Percentiles rank a stretch among this genome's conserved stretches.
These are phyloP conservation scores for Starmerella davenportii DNA, from an alignment of 805 yeast genomes.

Conservation along the genomic window DNA sequence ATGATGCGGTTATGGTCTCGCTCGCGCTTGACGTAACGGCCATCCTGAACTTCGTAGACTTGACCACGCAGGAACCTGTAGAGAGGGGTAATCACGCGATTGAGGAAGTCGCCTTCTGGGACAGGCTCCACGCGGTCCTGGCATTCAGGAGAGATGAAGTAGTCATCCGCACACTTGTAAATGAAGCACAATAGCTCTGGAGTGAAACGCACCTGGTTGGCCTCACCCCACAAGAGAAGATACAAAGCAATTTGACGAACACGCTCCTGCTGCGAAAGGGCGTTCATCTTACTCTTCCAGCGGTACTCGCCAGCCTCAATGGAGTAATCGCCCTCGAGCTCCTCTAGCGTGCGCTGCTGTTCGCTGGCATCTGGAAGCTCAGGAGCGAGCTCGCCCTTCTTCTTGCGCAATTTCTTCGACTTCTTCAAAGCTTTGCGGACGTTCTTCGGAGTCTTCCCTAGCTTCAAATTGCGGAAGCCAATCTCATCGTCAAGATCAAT, in stretches of 20 bases:
- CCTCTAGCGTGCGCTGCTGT: slow-evolving; percentile 42
- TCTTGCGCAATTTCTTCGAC: slow-evolving; percentile 26
- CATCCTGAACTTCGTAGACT: slow-evolving; percentile 40
- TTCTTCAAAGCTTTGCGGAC: slow-evolving; percentile 32
- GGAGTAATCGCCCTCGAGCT: slow-evolving; percentile 48
- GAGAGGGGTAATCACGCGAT: slow-evolving; percentile 81
- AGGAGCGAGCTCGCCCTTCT: slow-evolving; percentile 24
- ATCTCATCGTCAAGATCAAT: slow-evolving; percentile 54
- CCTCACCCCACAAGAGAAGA: slow-evolving; percentile 58
- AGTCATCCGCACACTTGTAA: slow-evolving; percentile 87
- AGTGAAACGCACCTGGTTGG: slow-evolving; percentile 77
- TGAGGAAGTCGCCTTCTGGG: slow-evolving; percentile 59
- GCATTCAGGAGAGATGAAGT: slow-evolving; percentile 73
- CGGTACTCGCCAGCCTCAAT: slow-evolving; percentile 65
- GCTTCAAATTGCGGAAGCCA: slow-evolving; percentile 39
- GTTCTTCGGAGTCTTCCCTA: slow-evolving; percentile 31
- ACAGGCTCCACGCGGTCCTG: slow-evolving; percentile 41
- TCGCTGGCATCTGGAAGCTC: slow-evolving; percentile 22
- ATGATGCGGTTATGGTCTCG: slow-evolving; percentile 45
- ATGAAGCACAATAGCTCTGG: slow-evolving; percentile 81
- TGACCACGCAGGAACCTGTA: slow-evolving; percentile 53
- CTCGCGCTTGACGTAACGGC: slow-evolving; percentile 42
- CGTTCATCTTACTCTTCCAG: slow-evolving; percentile 53
- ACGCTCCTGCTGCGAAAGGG: slow-evolving; percentile 36
- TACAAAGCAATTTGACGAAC: slow-evolving; percentile 47